Percentiles rank a stretch among this genome's conserved stretches.
phyloP scores from a whole-genome alignment of 2,329 filamentous ascomycete species.

The Ceratocystis lukuohia region DNA sequence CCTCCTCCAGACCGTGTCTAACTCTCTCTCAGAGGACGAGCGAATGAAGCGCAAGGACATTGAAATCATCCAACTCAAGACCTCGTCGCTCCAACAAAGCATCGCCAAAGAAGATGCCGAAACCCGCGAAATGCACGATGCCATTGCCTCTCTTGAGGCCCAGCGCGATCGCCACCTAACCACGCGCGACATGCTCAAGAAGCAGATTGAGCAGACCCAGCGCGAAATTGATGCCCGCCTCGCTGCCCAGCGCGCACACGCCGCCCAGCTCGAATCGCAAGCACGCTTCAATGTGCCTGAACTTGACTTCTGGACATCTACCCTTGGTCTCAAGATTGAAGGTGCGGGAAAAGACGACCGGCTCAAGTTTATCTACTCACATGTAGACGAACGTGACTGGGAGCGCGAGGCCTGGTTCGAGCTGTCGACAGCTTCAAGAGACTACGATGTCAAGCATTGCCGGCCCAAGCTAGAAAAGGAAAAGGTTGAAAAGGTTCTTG shows the following conservation, averaged over 20 bases:
- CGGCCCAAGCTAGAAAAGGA: slow-evolving; percentile 71
- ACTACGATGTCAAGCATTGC: slow-evolving; percentile 73
- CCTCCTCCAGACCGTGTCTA: background rate
- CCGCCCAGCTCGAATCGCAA: slow-evolving; percentile 66
- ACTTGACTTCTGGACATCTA: slow-evolving; percentile 89
- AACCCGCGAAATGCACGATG: slow-evolving; percentile 57
- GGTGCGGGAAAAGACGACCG: slow-evolving; percentile 73
- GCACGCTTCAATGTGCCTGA: slow-evolving; percentile 82
- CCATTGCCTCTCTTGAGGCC: slow-evolving; percentile 43
- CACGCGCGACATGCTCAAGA: slow-evolving; percentile 42
- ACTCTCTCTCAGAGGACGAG: slow-evolving; percentile 57
- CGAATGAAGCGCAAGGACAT: slow-evolving; percentile 80
- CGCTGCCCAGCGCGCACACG: slow-evolving; percentile 59
- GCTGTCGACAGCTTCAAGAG: slow-evolving; percentile 62
- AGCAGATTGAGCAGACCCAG: slow-evolving; percentile 54
- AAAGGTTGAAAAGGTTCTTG: slow-evolving; percentile 61
- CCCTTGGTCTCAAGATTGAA: slow-evolving; percentile 78
- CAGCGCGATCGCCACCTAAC: slow-evolving; percentile 49
- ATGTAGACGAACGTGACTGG: slow-evolving; percentile 77
- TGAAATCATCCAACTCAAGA: slow-evolving; percentile 63
- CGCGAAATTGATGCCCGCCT: slow-evolving; percentile 54
- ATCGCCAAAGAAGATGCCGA: slow-evolving; percentile 67
- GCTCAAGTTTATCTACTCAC: slow-evolving; percentile 79
- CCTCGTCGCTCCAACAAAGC: slow-evolving; percentile 55
- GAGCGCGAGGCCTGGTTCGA: slow-evolving; percentile 90